These are phyloP conservation scores for Xylariomycetidae sp. DNA, from an alignment of 2,329 filamentous ascomycete genomes.

Conservation along the genomic window DNA sequence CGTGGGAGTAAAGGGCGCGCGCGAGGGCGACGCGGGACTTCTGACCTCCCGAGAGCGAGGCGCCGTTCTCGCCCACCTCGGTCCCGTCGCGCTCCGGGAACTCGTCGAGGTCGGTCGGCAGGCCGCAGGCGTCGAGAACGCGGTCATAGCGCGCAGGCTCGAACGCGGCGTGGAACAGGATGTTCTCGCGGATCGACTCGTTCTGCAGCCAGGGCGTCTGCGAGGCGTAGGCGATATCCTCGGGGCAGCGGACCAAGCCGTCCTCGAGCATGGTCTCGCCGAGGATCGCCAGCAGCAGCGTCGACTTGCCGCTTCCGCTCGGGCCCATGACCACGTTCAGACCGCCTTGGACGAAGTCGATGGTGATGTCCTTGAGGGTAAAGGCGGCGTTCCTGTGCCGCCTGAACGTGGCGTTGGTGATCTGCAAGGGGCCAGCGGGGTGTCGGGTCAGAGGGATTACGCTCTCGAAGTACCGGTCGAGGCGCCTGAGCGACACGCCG, in stretches of 20 bases:
- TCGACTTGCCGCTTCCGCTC: constrained; percentile 55
- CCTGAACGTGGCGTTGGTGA: constrained; percentile 43
- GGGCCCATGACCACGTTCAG: constrained; percentile 51
- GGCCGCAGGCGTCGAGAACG: constrained; percentile 52
- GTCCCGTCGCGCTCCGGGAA: constrained; percentile 47
- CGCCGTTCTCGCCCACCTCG: constrained; percentile 49
- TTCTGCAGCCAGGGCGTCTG: constrained; percentile 56
- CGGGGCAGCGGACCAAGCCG: constrained; percentile 43
- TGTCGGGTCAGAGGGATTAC: constrained; percentile 44
- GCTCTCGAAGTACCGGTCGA: constrained; percentile 51
- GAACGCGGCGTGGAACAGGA: constrained; percentile 48
- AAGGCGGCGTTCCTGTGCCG: constrained; percentile 48
- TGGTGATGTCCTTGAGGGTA: constrained; percentile 40
- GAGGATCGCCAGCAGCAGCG: constrained; percentile 48
- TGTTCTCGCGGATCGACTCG: constrained; percentile 50
- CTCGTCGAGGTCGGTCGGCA: constrained; percentile 46
- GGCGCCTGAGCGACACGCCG: constrained; percentile 42
- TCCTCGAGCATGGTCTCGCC: constrained; percentile 49
- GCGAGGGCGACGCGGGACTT: constrained; percentile 54
- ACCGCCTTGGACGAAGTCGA: constrained; percentile 49
- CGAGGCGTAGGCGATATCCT: constrained; percentile 52
- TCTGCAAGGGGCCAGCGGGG: constrained; percentile 43
- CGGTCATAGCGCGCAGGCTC: constrained; percentile 49
- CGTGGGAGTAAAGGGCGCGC: constrained; percentile 52
- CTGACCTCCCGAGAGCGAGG: constrained; percentile 52